Conservation (phyloP, 208 protist genomes). For the Porcisia deanei region DNA sequence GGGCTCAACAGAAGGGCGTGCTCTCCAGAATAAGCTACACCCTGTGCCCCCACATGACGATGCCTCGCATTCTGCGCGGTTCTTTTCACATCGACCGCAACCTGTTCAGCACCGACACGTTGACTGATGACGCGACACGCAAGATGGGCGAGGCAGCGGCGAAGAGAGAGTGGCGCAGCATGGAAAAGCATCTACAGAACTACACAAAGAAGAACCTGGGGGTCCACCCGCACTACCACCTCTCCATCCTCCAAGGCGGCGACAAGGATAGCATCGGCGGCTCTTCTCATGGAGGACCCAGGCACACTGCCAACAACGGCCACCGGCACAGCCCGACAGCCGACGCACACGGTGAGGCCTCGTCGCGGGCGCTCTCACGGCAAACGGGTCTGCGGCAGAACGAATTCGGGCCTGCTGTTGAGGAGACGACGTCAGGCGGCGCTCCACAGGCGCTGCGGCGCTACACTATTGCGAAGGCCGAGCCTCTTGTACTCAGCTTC, state of each 20-base stretch:
- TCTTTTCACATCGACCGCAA: constrained; percentile 61
- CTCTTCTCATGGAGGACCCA: neutral
- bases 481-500: constrained; percentile 69
- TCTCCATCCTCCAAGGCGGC: constrained; percentile 17
- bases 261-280: neutral
- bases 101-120: constrained; percentile 52
- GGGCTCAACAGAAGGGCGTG: constrained; percentile 48
- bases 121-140: constrained; percentile 38
- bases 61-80: constrained; percentile 53
- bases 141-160: constrained; percentile 40
- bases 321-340: neutral
- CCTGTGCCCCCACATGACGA: constrained; percentile 72
- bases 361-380: neutral
- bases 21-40: constrained; percentile 49
- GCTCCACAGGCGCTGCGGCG: constrained; percentile 9
- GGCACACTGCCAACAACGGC: neutral
- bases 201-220: constrained; percentile 23
- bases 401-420: neutral
- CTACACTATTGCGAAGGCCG: constrained; percentile 50
- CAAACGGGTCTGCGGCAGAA: neutral
- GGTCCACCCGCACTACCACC: constrained; percentile 15
- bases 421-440: neutral
- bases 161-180: constrained; percentile 65
- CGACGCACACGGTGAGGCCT: neutral
- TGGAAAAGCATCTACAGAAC: constrained; percentile 51